Conservation (phyloP, 768 basidiomycete species). For the Tylopilus intermedius region DNA sequence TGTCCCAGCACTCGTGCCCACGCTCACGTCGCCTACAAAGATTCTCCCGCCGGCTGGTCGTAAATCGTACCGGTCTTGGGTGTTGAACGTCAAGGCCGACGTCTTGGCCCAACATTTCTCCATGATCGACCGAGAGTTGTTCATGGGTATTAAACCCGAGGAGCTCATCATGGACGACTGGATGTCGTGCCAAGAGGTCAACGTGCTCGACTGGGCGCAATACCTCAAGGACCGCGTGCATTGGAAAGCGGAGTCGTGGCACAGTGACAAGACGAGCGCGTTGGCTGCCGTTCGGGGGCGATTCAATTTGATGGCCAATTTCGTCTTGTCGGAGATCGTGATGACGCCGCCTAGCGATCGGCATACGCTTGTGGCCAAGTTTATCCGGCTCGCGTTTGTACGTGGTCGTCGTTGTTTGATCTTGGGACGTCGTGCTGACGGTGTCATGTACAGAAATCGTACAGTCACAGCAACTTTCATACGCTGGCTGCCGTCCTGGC, state of each 20-base stretch:
- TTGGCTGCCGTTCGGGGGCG: constrained; percentile 71
- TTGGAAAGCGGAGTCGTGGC: constrained; percentile 58
- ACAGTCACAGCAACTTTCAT: constrained; percentile 70
- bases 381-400: constrained; percentile 84
- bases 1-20: neutral
- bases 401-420: constrained; percentile 21
- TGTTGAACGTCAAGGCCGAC: constrained; percentile 58
- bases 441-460: constrained; percentile 60
- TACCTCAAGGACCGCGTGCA: constrained; percentile 72
- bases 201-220: constrained; percentile 78
- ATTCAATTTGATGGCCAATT: constrained; percentile 82
- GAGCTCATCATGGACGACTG: constrained; percentile 77
- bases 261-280: constrained; percentile 60
- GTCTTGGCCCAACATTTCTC: constrained; percentile 72
- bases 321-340: constrained; percentile 75
- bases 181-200: constrained; percentile 54
- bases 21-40: constrained; percentile 30
- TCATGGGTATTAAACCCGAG: constrained; percentile 80
- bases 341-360: constrained; percentile 66
- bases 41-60: constrained; percentile 35
- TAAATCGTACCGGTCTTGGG: constrained; percentile 64
- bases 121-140: constrained; percentile 85
- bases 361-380: constrained; percentile 62
- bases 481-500: constrained; percentile 76
- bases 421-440: neutral